Percentiles rank a stretch among this genome's conserved stretches.
phyloP scores from a whole-genome alignment of 2,329 filamentous ascomycete species.

The Aspergillus quadrilineatus region DNA sequence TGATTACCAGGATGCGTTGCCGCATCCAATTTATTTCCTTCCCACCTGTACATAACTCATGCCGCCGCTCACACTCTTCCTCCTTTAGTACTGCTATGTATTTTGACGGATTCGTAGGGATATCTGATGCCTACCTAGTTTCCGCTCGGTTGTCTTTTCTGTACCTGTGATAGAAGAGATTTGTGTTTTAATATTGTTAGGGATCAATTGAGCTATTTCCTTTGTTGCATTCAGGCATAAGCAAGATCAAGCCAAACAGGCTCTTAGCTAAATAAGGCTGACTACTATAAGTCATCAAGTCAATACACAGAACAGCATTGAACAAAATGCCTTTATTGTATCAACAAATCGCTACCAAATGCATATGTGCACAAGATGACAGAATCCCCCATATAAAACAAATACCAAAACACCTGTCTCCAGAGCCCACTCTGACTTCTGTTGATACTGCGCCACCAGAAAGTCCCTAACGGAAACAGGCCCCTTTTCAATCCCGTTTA shows the following conservation, averaged over 20 bases:
- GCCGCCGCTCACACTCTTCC: constrained; percentile 8
- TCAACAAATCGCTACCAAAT: constrained; percentile 29
- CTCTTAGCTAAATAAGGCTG: background rate
- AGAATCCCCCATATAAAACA: constrained; percentile 13
- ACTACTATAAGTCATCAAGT: background rate
- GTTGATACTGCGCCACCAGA: background rate
- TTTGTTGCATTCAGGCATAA: constrained; percentile 8
- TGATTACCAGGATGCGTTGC: constrained; percentile 15
- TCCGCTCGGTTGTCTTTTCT: constrained; percentile 24
- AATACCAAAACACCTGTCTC: constrained; percentile 22
- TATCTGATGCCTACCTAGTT: constrained; percentile 7
- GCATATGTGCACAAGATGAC: constrained; percentile 24
- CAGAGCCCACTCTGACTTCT: constrained; percentile 16
- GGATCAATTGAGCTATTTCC: constrained; percentile 21
- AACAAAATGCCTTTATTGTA: constrained; percentile 20
- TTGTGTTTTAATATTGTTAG: constrained; percentile 25
- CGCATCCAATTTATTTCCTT: constrained; percentile 8
- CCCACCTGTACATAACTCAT: constrained; percentile 35
- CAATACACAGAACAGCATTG: background rate
- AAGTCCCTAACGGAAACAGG: background rate
- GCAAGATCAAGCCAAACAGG: background rate
- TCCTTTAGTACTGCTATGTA: constrained; percentile 31
- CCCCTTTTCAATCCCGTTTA: background rate
- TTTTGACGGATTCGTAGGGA: constrained; percentile 29
- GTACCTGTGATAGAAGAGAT: constrained; percentile 26